Conservation (phyloP, 768 basidiomycete genomes). For the Termitomyces sp. region DNA sequence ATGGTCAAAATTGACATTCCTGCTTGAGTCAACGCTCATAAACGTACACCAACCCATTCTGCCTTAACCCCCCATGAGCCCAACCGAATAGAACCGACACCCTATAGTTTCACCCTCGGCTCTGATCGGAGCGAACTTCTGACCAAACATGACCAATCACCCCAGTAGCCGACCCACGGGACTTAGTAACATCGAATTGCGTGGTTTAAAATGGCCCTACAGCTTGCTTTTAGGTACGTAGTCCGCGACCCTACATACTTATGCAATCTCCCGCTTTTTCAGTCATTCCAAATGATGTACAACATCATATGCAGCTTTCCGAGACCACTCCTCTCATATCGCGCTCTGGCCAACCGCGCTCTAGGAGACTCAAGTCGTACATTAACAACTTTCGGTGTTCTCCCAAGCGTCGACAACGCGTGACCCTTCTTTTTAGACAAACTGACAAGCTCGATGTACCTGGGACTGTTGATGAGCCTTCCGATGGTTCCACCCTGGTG, state of each 20-base stretch:
- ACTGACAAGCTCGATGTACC: neutral
- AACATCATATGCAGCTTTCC: neutral
- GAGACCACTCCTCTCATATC: constrained; percentile 13
- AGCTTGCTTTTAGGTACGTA: neutral
- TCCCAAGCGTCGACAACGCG: constrained; percentile 8
- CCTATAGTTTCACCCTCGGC: no score
- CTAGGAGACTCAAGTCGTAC: constrained; percentile 7
- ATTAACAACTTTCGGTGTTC: constrained; percentile 1
- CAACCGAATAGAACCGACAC: no score
- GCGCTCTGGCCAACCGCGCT: neutral
- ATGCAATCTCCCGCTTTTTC: neutral
- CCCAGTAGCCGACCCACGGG: neutral
- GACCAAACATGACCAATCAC: neutral
- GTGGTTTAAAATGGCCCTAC: neutral
- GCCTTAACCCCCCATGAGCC: no score
- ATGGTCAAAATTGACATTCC: no score
- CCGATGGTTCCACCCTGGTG: neutral
- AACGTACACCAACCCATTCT: no score
- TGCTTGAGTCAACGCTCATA: no score
- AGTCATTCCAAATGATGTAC: neutral
- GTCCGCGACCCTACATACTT: neutral
- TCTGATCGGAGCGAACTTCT: neutral
- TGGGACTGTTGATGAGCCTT: neutral
- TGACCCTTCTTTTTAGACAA: neutral
- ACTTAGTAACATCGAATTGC: no score